A percentile compares a stretch with the other conserved stretches of the same genome.
phyloP scores from a whole-genome alignment of 345 rosid genomes.

The Pistacia vera region DNA sequence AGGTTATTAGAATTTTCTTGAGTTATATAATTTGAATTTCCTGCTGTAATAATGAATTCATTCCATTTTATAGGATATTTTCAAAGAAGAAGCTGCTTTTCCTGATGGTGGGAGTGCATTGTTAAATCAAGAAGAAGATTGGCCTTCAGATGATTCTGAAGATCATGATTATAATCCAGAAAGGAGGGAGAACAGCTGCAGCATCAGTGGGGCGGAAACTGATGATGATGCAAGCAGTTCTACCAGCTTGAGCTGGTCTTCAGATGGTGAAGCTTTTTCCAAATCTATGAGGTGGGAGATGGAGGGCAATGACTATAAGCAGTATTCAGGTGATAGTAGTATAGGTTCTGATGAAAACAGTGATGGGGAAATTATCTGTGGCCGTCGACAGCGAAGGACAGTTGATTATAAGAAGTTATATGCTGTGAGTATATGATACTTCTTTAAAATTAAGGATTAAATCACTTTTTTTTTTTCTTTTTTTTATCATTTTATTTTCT shows the following conservation, averaged over 20 bases:
- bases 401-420: conserved; percentile 88
- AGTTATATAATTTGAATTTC: conserved; percentile 7
- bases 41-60: conserved; percentile 19
- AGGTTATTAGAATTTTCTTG: conserved; percentile 47
- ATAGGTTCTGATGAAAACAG: conserved; percentile 56
- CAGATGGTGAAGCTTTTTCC: conserved; percentile 57
- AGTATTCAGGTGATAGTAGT: conserved; percentile 41
- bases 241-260: conserved; percentile 80
- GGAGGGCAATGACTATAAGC: conserved; percentile 28
- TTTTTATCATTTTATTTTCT: not conserved
- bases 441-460: not conserved
- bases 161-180: conserved; percentile 93
- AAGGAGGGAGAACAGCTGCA: conserved; percentile 47
- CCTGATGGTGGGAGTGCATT: conserved; percentile 54
- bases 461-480: not conserved
- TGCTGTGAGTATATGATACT: conserved; percentile 58
- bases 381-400: conserved; percentile 77
- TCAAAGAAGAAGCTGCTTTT: conserved; percentile 74
- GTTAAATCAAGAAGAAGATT: conserved; percentile 66
- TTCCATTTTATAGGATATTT: conserved; percentile 65
- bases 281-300: conserved; percentile 46
- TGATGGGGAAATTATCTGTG: conserved; percentile 62
- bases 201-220: conserved; percentile 49
- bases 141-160: conserved; percentile 99
- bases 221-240: conserved; percentile 55